phyloP scores from a whole-genome alignment of 2,329 filamentous ascomycete species.

The Sarocladium kiliense region DNA sequence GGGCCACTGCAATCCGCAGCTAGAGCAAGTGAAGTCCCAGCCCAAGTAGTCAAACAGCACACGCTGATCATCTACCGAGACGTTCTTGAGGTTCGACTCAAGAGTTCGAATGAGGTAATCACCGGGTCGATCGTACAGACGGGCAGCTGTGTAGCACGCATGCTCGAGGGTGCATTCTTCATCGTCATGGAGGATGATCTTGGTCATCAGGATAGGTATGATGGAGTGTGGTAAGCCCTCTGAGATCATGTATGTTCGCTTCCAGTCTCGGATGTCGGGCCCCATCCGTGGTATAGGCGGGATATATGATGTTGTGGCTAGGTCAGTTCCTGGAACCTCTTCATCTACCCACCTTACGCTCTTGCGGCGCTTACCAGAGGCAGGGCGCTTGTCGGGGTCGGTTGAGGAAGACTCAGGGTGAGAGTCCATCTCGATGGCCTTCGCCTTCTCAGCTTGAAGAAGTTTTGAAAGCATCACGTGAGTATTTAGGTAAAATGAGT shows the following conservation, averaged over 20 bases:
- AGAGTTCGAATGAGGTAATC: background rate
- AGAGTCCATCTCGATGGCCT: background rate
- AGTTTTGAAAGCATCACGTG: too few species aligned
- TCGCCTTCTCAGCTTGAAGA: background rate
- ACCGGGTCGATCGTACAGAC: background rate
- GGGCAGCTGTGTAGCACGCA: background rate
- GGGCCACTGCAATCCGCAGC: background rate
- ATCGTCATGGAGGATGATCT: background rate
- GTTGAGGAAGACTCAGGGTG: background rate
- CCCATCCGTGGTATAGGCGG: background rate
- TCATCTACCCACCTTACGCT: background rate
- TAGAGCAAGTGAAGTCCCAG: conserved; percentile 1
- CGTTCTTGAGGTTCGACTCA: background rate
- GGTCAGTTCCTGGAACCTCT: background rate
- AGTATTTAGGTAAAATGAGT: too few species aligned
- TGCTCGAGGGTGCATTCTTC: background rate
- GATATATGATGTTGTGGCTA: background rate
- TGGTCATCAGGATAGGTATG: background rate
- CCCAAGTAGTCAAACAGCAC: background rate
- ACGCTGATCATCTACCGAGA: background rate
- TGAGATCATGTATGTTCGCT: background rate
- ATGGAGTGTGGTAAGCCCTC: background rate
- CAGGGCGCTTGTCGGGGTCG: background rate
- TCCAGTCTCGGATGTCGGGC: background rate
- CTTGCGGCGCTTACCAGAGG: background rate